Conservation (phyloP, 768 basidiomycete genomes). For the Collybiopsis luxurians region DNA sequence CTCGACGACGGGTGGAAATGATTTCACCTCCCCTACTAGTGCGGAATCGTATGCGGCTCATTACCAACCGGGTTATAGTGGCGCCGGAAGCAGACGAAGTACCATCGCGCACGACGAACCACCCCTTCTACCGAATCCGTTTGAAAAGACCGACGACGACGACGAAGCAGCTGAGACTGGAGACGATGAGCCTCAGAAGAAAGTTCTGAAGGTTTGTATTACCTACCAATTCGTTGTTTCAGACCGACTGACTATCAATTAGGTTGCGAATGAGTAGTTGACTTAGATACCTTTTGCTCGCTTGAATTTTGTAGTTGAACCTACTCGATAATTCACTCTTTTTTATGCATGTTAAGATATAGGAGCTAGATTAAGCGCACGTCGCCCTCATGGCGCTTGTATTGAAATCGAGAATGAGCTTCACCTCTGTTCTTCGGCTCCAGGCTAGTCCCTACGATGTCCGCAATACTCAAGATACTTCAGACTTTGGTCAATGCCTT, state of each 20-base stretch:
- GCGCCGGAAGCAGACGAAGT: not conserved
- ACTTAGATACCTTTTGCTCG: not conserved
- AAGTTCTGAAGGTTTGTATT: not conserved
- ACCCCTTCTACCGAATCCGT: not conserved
- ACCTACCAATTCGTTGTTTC: not conserved
- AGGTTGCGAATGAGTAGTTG: constrained; percentile 3
- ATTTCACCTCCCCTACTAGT: not conserved
- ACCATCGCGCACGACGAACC: not conserved
- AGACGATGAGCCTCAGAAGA: not conserved
- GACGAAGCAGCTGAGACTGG: not conserved
- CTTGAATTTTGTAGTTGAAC: too few relatives aligned
- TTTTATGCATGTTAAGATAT: too few relatives aligned
- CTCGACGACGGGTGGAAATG: not conserved
- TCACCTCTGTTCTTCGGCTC: not conserved
- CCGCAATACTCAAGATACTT: constrained; percentile 5
- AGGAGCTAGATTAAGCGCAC: too few relatives aligned
- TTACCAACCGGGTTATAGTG: constrained; percentile 7
- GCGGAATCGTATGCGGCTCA: constrained; percentile 5
- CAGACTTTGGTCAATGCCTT: constrained; percentile 2
- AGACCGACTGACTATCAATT: not conserved
- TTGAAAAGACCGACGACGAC: not conserved
- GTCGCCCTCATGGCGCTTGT: too few relatives aligned
- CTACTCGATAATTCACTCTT: too few relatives aligned
- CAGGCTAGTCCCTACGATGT: constrained; percentile 5
- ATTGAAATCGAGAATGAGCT: too few relatives aligned